Conservation (phyloP, 345 rosid species). For the Melaleuca quinquenervia region DNA sequence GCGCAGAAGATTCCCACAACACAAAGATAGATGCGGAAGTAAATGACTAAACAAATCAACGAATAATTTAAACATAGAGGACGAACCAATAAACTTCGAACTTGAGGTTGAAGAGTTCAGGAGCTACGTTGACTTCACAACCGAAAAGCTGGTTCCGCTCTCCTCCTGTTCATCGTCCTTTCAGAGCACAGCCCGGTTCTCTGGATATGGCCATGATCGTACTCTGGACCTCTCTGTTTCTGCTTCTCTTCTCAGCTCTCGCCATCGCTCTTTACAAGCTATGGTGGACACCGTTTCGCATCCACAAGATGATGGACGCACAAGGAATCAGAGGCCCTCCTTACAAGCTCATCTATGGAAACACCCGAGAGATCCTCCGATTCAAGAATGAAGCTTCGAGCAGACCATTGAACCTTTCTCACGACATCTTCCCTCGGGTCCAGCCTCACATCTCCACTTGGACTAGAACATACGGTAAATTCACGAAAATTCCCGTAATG, state of each 20-base stretch:
- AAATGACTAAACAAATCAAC: background rate
- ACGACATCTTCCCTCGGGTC: constrained; percentile 8
- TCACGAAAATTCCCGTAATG: background rate
- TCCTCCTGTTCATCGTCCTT: background rate
- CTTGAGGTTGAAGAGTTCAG: background rate
- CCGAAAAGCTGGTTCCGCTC: background rate
- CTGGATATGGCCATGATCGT: background rate
- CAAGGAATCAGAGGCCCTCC: constrained; percentile 19
- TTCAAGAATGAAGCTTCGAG: background rate
- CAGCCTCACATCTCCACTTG: constrained; percentile 16
- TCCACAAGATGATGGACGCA: background rate
- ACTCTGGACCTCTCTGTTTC: background rate
- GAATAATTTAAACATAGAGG: background rate
- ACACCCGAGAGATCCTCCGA: background rate
- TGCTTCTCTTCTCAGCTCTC: background rate
- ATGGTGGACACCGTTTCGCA: constrained; percentile 17
- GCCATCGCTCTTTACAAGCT: constrained; percentile 5
- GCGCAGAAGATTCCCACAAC: background rate
- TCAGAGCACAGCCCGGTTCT: background rate
- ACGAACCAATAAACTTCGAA: background rate
- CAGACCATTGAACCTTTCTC: constrained; percentile 11
- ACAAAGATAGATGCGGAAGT: background rate
- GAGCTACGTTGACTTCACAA: background rate
- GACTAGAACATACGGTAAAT: constrained; percentile 11
- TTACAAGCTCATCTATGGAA: constrained; percentile 9